Percentiles rank a stretch among this genome's conserved stretches.
Evolutionary conservation across 2,329 filamentous ascomycete species (phyloP).

Genomic region (Tricladium varicosporioides): DNA sequence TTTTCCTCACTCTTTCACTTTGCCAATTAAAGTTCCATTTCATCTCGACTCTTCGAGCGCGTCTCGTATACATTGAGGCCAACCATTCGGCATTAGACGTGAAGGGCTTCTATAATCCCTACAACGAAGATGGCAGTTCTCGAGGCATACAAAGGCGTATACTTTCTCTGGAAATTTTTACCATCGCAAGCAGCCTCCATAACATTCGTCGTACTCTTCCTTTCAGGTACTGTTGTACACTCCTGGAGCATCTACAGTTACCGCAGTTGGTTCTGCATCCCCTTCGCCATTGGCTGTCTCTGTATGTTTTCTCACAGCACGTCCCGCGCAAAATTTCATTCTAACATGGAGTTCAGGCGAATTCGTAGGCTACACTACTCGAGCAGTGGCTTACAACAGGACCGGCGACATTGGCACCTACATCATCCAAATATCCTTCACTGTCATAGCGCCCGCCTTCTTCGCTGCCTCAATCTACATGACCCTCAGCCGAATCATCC

Average conservation of each 20-base stretch:
- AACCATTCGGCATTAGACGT: too few relatives aligned
- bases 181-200: slow-evolving; percentile 44
- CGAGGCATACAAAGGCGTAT: slow-evolving; percentile 31
- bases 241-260: slow-evolving; percentile 31
- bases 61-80: too few relatives aligned
- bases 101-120: too few relatives aligned
- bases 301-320: slow-evolving; percentile 30
- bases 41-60: too few relatives aligned
- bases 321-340: not conserved
- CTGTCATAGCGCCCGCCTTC: slow-evolving; percentile 40
- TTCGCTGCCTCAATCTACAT: slow-evolving; percentile 39
- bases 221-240: slow-evolving; percentile 26
- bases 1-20: too few relatives aligned
- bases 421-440: slow-evolving; percentile 36
- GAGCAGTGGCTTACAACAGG: slow-evolving; percentile 25
- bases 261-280: slow-evolving; percentile 33
- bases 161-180: slow-evolving; percentile 44
- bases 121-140: slow-evolving; percentile 12
- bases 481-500: slow-evolving; percentile 29
- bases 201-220: slow-evolving; percentile 38
- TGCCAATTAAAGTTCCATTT: too few relatives aligned
- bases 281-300: slow-evolving; percentile 38
- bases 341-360: slow-evolving; percentile 34
- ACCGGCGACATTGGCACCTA: slow-evolving; percentile 29
- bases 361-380: slow-evolving; percentile 36